These are phyloP conservation scores for Penicillium thymicola DNA, from an alignment of 2,329 filamentous ascomycete species.

Conservation along the genomic window DNA sequence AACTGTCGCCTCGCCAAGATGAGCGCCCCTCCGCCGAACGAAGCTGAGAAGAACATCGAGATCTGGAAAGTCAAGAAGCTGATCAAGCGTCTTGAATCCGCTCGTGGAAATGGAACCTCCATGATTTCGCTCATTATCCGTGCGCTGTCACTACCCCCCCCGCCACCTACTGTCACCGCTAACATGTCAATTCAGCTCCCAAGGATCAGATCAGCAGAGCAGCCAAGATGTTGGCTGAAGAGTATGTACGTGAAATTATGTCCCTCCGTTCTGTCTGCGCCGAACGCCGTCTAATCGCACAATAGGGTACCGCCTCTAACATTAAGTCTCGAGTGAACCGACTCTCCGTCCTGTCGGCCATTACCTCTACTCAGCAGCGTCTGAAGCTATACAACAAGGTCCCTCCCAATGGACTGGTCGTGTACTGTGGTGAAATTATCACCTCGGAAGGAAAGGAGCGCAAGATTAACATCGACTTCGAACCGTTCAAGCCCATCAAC, in stretches of 20 bases:
- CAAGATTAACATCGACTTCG: constrained; percentile 99
- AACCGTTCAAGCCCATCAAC: constrained; percentile 99
- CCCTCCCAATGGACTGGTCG: constrained; percentile 91
- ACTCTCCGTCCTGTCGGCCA: constrained; percentile 94
- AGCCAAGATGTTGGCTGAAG: constrained; percentile 99
- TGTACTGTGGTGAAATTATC: constrained; percentile 99
- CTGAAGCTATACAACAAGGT: constrained; percentile 99
- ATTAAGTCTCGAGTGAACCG: constrained; percentile 99
- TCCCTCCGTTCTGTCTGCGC: not conserved
- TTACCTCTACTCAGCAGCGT: constrained; percentile 97
- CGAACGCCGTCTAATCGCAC: constrained; percentile 8
- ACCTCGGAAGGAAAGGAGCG: constrained; percentile 97
- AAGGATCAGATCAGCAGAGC: constrained; percentile 97
- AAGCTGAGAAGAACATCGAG: constrained; percentile 96
- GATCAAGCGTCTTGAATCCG: constrained; percentile 96
- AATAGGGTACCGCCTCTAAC: constrained; percentile 91
- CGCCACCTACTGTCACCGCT: constrained; percentile 18
- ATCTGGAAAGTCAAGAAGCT: constrained; percentile 97
- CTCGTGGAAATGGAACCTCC: constrained; percentile 95
- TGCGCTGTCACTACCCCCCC: constrained; percentile 48
- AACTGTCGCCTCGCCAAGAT: constrained; percentile 57
- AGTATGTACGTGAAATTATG: constrained; percentile 67
- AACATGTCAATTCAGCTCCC: constrained; percentile 59
- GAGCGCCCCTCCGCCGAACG: constrained; percentile 77
- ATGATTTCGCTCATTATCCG: constrained; percentile 99